Evolutionary conservation across 2,329 filamentous ascomycete species (phyloP), one percentile per base, ranked within the genome.

Genomic region (Coleophoma eucalyptorum): DNA sequence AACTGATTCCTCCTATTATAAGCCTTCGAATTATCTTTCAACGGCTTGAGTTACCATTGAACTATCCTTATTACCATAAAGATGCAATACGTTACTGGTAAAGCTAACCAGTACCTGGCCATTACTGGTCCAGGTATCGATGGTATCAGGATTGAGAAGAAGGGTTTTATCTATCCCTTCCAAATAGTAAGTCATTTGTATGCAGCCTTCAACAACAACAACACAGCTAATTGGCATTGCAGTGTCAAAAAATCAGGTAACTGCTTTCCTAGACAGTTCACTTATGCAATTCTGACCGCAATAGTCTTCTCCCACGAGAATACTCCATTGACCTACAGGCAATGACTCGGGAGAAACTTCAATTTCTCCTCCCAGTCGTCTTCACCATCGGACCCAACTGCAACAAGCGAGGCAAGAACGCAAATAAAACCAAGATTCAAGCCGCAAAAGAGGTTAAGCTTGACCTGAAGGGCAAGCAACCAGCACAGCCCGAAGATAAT

Each of bases 341-440:
- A 50, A 96, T 95, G 90, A 95, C 90, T 16, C 83, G 86, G 61
- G 90, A 95, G 72, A 95, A 95, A 68, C 78, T 94, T 3, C 87
- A 92, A 56, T 92, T 94, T 66, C 77, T 84, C 5, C 79, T 94
- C 0, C 90, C 89, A 2, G 89, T 90, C 11, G 88, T 94, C 55
- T 94, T 94, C 71, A 94, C 90, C 35, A 86, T 94, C 53, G 90
- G 90, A 13, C 90, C 90, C 0, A 83, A 90, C 55, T 83, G 93
- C 55, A 84, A 86, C 55, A 69, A 73, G 38, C 73, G 79, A 26
- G 78, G 78, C 10, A 58, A 57, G 2, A 55, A 60, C 12, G 55
- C 54, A n/a, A 52, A 52, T 12, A 18, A 42, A 8, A 21, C 15
- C 18, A 26, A 26, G 26, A 26, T 26, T 8, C 26, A 26, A 26